Base-by-base conservation (phyloP, 2,329 filamentous ascomycete species). In the Tolypocladium inflatum region DNA sequence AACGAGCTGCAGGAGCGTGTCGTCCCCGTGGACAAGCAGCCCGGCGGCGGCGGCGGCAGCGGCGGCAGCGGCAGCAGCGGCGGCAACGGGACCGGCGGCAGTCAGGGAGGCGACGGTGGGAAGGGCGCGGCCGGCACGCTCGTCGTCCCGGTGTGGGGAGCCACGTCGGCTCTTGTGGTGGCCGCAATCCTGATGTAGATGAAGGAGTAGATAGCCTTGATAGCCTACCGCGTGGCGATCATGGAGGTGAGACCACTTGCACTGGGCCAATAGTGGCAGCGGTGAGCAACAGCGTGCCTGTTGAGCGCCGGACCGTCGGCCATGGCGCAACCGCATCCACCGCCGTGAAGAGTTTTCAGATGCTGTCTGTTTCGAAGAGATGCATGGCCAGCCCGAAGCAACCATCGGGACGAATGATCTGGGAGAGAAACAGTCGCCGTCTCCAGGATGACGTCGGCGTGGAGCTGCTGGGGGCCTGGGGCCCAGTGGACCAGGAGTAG, bases 1-100 rank as follows among this genome's bases (percentile, higher is more conserved):
- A 75, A 80, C 39, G 67, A 74, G 60, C 67, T 85, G 1, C 78
- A 83, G 59, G 74, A 67, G 60, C 70, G 71, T 7, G 67, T 73
- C n/a, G 64, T 68, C 17, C 48, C 43, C 6, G 48, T 52, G 30
- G 30, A n/a, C 30, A 35, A 33, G 33, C 48, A 52, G 48, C 48
- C 48, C 8, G 48, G 48, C 30, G 7, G 30, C 48, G 48, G 48
- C 48, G 19, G 30, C 4, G 19, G 19, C 1, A 35, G 9, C 2
- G 30, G 48, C 48, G 30, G 48, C 30, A 33, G 17, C n/a, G n/a
- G n/a, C n/a, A n/a, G n/a, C 30, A 13, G 30, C 48, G 48, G 48
- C 48, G 19, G 30, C 30, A 35, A 35, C 4, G 19, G 19, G 1
- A 35, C 17, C 2, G 30, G 48, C 48, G 30, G 48, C 30, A 33